These are phyloP conservation scores for Eucalyptus regnans DNA, from an alignment of 345 rosid species.

Conservation along the genomic window DNA sequence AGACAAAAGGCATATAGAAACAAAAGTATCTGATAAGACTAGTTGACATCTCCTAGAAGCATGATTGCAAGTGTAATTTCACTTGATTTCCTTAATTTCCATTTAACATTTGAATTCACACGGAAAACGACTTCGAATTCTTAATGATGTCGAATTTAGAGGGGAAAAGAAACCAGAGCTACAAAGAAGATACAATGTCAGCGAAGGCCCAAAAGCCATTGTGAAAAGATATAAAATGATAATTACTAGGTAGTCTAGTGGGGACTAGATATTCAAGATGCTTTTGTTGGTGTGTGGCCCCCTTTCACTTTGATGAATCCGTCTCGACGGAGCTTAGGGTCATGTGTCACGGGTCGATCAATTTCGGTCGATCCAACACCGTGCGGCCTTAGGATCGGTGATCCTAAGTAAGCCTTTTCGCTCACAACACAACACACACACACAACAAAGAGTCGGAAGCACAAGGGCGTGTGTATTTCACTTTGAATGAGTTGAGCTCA, in stretches of 20 bases:
- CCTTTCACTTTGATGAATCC: not conserved
- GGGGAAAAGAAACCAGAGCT: slow-evolving; percentile 7
- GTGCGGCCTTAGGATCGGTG: no score
- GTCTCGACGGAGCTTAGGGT: not conserved
- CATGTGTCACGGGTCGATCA: no score
- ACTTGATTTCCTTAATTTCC: not conserved
- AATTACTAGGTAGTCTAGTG: not conserved
- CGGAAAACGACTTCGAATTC: not conserved
- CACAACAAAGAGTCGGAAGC: no score
- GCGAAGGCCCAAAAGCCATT: not conserved
- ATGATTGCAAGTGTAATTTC: not conserved
- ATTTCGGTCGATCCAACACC: no score
- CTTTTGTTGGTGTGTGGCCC: slow-evolving; percentile 59
- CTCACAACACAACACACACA: no score
- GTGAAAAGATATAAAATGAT: not conserved
- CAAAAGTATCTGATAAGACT: not conserved
- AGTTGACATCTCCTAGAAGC: not conserved
- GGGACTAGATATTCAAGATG: not conserved
- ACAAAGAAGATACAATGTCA: not conserved
- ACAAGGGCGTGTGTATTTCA: no score
- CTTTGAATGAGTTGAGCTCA: no score
- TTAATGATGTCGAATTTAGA: not conserved
- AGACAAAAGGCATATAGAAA: not conserved
- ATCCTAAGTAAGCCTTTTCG: no score
- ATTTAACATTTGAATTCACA: not conserved